A percentile compares a stretch with the other conserved stretches of the same genome.
phyloP scores from a whole-genome alignment of 805 yeast genomes.

The Sugiyamaella mastotermitis region DNA sequence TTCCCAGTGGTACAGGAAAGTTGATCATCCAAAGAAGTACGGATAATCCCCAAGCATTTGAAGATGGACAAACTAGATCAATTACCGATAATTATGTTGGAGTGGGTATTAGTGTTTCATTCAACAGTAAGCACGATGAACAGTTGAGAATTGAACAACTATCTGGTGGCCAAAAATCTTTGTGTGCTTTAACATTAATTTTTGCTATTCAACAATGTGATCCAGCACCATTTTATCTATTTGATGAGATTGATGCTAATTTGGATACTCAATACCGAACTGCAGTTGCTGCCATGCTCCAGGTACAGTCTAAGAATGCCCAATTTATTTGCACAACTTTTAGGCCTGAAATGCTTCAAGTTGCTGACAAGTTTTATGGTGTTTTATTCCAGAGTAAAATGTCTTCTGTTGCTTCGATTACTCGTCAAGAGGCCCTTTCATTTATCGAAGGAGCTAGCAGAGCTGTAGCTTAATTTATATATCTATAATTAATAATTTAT shows the following conservation, averaged over 20 bases:
- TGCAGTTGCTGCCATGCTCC: constrained; percentile 74
- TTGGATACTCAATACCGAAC: constrained; percentile 87
- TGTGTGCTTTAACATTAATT: constrained; percentile 93
- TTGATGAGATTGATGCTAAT: constrained; percentile 96
- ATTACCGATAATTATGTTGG: constrained; percentile 51
- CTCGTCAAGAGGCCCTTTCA: constrained; percentile 66
- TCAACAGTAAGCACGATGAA: constrained; percentile 79
- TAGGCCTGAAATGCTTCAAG: constrained; percentile 84
- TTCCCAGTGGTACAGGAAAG: constrained; percentile 76
- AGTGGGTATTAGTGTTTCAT: constrained; percentile 80
- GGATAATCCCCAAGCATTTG: constrained; percentile 22
- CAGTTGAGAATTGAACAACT: constrained; percentile 84
- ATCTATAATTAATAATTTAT: no score
- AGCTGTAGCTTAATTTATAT: no score
- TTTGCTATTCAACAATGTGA: constrained; percentile 92
- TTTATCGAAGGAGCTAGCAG: constrained; percentile 88
- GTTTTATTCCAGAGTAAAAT: constrained; percentile 79
- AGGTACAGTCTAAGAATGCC: constrained; percentile 56
- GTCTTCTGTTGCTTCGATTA: constrained; percentile 68
- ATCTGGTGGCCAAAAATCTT: constrained; percentile 94
- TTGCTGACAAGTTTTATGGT: constrained; percentile 82
- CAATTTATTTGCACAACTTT: constrained; percentile 97
- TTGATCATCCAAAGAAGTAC: constrained; percentile 61
- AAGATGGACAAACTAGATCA: constrained; percentile 12
- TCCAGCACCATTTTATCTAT: constrained; percentile 94